These are phyloP conservation scores for Cyberlindnera veronae DNA, from an alignment of 805 yeast genomes.

Conservation along the genomic window DNA sequence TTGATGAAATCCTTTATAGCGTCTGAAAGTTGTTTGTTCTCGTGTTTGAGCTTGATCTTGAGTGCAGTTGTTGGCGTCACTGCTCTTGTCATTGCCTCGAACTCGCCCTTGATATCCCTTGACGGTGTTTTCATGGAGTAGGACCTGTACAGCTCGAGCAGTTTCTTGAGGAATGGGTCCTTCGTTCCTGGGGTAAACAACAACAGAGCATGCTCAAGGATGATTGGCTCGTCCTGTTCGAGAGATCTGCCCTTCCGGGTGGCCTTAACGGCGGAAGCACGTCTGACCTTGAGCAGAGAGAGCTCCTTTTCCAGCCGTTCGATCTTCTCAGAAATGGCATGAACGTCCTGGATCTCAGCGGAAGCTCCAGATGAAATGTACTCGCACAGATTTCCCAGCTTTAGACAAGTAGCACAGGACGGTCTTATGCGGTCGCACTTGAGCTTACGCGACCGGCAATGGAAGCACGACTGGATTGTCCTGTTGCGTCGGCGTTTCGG, in stretches of 20 bases:
- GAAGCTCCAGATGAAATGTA: slow-evolving; percentile 6
- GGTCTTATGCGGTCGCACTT: slow-evolving; percentile 12
- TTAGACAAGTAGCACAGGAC: slow-evolving; percentile 9
- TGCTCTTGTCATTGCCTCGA: slow-evolving; percentile 3
- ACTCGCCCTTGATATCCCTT: slow-evolving; percentile 7
- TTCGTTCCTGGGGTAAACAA: slow-evolving; percentile 8
- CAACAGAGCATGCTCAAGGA: slow-evolving; percentile 9
- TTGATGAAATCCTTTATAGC: slow-evolving; percentile 6
- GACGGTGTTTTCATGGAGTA: neutral
- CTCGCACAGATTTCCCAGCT: slow-evolving; percentile 7
- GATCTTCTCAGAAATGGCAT: slow-evolving; percentile 12
- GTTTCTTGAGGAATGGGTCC: slow-evolving; percentile 6
- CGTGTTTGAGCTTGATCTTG: slow-evolving; percentile 4
- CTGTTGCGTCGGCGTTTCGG: slow-evolving; percentile 16
- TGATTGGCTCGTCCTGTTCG: slow-evolving; percentile 8
- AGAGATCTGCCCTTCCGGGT: slow-evolving; percentile 1
- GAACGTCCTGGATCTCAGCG: slow-evolving; percentile 8
- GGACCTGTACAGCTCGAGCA: slow-evolving; percentile 5
- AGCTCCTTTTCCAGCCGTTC: slow-evolving; percentile 14
- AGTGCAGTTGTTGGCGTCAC: slow-evolving; percentile 4
- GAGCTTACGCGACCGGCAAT: slow-evolving; percentile 13
- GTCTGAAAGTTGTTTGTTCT: neutral
- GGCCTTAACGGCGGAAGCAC: slow-evolving; percentile 4
- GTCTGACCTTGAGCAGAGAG: slow-evolving; percentile 6
- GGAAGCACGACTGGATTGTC: slow-evolving; percentile 14